Conservation (phyloP, 805 yeast genomes). For the Metschnikowia arizonensis region DNA sequence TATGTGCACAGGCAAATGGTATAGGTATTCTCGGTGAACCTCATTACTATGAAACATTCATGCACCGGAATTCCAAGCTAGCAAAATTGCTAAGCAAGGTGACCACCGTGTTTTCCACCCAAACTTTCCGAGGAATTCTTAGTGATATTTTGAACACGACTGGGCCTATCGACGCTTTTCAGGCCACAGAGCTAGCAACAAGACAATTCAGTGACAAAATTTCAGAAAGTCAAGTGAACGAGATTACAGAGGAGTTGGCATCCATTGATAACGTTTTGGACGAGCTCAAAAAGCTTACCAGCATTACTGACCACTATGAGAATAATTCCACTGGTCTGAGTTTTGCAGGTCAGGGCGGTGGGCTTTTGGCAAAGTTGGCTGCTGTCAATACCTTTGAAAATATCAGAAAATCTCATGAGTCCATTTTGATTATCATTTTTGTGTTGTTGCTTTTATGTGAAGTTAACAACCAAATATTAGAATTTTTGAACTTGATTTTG, state of each 20-base stretch:
- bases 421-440: slow-evolving; percentile 26
- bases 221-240: slow-evolving; percentile 21
- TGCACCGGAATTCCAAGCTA: slow-evolving; percentile 16
- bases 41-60: slow-evolving; percentile 29
- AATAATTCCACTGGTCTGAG: slow-evolving; percentile 1
- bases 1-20: slow-evolving; percentile 32
- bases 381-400: slow-evolving; percentile 26
- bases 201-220: slow-evolving; percentile 24
- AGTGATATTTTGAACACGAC: slow-evolving; percentile 13
- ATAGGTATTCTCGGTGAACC: slow-evolving; percentile 30
- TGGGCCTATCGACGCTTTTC: slow-evolving; percentile 13
- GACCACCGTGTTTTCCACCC: slow-evolving; percentile 26
- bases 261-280: slow-evolving; percentile 26
- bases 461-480: slow-evolving; percentile 24
- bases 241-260: slow-evolving; percentile 22
- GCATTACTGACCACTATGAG: slow-evolving; percentile 6
- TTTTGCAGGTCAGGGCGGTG: slow-evolving; percentile 17
- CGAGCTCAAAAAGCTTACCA: slow-evolving; percentile 23
- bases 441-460: slow-evolving; percentile 34
- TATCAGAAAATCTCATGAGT: slow-evolving; percentile 28
- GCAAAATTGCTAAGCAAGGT: slow-evolving; percentile 22
- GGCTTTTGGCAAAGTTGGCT: slow-evolving; percentile 23
- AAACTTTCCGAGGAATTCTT: slow-evolving; percentile 25
- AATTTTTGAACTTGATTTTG: slow-evolving; percentile 23
- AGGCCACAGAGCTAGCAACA: slow-evolving; percentile 24